phyloP scores from a whole-genome alignment of 768 basidiomycete genomes.

The Mycena floridula region DNA sequence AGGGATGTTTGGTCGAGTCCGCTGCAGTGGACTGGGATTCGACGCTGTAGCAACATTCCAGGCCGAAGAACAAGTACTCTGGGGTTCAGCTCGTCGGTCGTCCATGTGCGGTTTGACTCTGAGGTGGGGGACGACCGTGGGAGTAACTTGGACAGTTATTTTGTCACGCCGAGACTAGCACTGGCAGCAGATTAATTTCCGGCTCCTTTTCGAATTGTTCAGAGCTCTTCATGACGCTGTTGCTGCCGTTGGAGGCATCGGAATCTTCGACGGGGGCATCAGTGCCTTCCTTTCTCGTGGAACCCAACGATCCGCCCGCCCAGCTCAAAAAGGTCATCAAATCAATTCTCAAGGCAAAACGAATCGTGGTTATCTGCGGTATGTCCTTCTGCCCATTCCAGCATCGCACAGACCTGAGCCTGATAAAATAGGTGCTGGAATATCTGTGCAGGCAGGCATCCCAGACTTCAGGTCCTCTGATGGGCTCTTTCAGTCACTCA shows the following conservation, averaged over 20 bases:
- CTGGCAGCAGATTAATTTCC: too few species aligned
- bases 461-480: slow-evolving; percentile 84
- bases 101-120: too few species aligned
- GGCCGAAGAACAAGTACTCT: too few species aligned
- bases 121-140: too few species aligned
- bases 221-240: not conserved
- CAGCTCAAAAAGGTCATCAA: slow-evolving; percentile 53
- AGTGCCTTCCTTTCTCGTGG: not conserved
- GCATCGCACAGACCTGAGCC: slow-evolving; percentile 1
- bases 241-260: not conserved
- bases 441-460: slow-evolving; percentile 82
- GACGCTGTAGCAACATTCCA: too few species aligned
- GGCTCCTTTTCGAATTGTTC: too few species aligned
- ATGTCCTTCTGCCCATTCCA: slow-evolving; percentile 21
- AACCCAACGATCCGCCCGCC: not conserved
- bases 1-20: too few species aligned
- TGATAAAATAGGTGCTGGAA: slow-evolving; percentile 64
- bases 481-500: slow-evolving; percentile 74
- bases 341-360: slow-evolving; percentile 71
- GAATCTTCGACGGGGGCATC: not conserved
- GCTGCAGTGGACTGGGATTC: too few species aligned
- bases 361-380: slow-evolving; percentile 87
- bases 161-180: too few species aligned
- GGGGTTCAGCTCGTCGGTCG: too few species aligned
- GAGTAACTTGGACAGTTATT: too few species aligned